Evolutionary conservation across 305 asterid species (phyloP).

Genomic region (Solanum hybrid): DNA sequence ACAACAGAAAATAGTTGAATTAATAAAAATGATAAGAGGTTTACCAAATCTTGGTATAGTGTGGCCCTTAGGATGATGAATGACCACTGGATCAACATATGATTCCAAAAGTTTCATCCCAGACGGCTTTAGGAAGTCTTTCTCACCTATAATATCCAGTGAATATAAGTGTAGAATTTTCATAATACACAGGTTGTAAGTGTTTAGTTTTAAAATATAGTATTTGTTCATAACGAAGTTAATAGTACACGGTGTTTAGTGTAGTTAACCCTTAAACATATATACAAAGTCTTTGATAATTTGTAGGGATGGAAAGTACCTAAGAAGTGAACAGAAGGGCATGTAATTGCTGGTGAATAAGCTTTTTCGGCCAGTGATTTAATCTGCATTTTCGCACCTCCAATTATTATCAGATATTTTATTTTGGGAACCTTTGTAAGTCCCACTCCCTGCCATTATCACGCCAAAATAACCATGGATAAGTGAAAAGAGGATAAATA

Average conservation of each 20-base stretch:
- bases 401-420: conserved; percentile 57
- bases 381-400: conserved; percentile 65
- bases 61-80: conserved; percentile 86
- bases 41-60: conserved; percentile 91
- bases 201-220: background rate
- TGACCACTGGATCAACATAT: conserved; percentile 58
- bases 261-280: background rate
- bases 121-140: conserved; percentile 57
- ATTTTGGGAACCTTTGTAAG: conserved; percentile 68
- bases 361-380: conserved; percentile 50
- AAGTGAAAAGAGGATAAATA: background rate
- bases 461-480: background rate
- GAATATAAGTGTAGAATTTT: background rate
- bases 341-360: conserved; percentile 45
- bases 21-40: background rate
- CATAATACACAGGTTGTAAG: background rate
- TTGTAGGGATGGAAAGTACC: conserved; percentile 27
- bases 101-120: conserved; percentile 63
- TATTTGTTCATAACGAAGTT: background rate
- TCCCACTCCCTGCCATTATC: conserved; percentile 56
- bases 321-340: conserved; percentile 86
- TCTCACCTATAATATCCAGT: conserved; percentile 49
- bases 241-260: background rate
- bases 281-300: background rate
- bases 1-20: background rate